phyloP scores from a whole-genome alignment of 495 filamentous ascomycete genomes.

The Aspergillus cavernicola region DNA sequence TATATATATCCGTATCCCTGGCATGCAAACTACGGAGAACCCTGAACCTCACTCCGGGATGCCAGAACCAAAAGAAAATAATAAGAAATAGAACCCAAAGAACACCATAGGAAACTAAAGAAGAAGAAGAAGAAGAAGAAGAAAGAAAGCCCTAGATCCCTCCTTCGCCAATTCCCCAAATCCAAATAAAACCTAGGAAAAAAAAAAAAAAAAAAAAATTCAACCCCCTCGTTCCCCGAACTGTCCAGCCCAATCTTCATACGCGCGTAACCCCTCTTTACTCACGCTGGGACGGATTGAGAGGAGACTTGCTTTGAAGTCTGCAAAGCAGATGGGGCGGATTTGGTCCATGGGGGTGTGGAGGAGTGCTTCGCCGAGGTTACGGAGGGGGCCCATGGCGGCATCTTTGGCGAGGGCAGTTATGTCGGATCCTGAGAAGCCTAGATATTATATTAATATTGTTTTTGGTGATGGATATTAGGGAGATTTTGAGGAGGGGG shows the following conservation, averaged over 20 bases:
- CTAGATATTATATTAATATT: constrained; percentile 47
- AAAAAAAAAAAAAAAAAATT: background rate
- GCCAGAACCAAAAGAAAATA: too few species aligned
- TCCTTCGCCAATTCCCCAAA: too few species aligned
- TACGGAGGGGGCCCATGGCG: constrained; percentile 93
- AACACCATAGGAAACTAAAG: background rate
- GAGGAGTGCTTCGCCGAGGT: constrained; percentile 84
- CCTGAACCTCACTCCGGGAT: too few species aligned
- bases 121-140: background rate
- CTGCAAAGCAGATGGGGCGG: constrained; percentile 72
- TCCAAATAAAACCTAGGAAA: too few species aligned
- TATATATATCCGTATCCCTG: too few species aligned
- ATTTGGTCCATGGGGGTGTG: constrained; percentile 93
- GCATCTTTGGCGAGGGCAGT: constrained; percentile 97
- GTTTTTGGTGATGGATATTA: background rate
- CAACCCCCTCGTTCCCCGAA: constrained; percentile 85
- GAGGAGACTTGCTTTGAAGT: constrained; percentile 80
- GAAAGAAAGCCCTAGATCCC: too few species aligned
- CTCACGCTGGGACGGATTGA: constrained; percentile 92
- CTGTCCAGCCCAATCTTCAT: constrained; percentile 90
- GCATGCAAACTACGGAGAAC: too few species aligned
- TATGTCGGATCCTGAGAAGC: constrained; percentile 95
- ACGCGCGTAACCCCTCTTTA: constrained; percentile 73
- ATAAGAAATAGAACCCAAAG: too few species aligned
- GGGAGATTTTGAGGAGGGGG: background rate